Base-by-base conservation (phyloP, 352 stramenopile species). In the Phytophthora citricola region DNA sequence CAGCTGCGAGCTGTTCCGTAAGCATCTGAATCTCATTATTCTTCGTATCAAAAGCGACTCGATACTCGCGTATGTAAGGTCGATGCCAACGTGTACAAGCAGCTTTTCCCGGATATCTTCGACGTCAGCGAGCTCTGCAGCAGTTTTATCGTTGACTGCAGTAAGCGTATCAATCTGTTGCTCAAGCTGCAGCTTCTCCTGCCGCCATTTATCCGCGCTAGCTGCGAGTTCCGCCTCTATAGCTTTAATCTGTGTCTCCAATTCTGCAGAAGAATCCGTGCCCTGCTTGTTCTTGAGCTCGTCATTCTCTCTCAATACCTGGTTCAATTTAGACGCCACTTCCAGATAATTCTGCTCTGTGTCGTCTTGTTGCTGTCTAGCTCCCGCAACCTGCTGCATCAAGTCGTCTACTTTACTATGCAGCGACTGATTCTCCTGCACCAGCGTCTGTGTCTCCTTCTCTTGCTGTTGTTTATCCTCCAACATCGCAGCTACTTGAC, bases 281-380 rank as follows among this genome's bases (percentile, higher is more conserved):
- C 17, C 15, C 32, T 26, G 14, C 24, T 12, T 17, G 27, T 63
- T 63, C 36, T 63, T 60, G 3, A 83, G 52, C 61, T 78, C 58
- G 12, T 79, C 68, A 20, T 69, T 58, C 11, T 69, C 58, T 73
- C 83, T 69, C 12, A 84, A 66, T 20, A 69, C 83, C 44, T 86
- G 80, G 46, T 90, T 87, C 3, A 91, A 56, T 38, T 80, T 81
- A 4, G 80, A 82, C n/a, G 82, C 71, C 8, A 85, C 67, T 49
- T 89, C 82, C 26, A 78, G n/a, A 32, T 90, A 87, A 29, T 83
- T 57, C 20, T 80, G 71, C 51, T 90, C 78, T 1, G 78, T 60
- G 40, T 93, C 81, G 24, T 89, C 77, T 27, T 90, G 80, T 54
- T 90, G 71, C 36, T 88, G 72, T 58, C 71, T 75, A 49, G 82